phyloP scores from a whole-genome alignment of 148 eudicot genomes.

The Amaranthus hypochondriacus region DNA sequence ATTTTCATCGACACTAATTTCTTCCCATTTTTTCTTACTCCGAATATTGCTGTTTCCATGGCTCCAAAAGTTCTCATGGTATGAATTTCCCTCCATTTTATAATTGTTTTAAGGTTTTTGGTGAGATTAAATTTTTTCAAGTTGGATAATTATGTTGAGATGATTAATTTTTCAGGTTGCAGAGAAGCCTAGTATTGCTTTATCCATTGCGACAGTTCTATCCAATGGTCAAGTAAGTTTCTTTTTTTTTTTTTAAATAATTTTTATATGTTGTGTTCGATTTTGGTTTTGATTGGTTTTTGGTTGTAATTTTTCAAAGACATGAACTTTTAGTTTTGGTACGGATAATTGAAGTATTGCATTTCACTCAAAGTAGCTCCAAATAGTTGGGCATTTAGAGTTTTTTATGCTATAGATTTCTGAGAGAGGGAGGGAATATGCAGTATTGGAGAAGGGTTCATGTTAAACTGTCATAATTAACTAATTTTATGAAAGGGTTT shows the following conservation, averaged over 20 bases:
- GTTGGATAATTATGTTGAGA: not conserved
- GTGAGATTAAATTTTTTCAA: not conserved
- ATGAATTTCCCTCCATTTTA: constrained; percentile 6
- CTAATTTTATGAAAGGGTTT: no score
- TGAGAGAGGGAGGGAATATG: no score
- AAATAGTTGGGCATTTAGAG: no score
- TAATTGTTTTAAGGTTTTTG: not conserved
- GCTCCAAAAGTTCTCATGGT: constrained; percentile 82
- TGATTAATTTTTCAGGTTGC: constrained; percentile 55
- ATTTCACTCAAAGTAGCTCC: no score
- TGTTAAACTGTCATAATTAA: no score
- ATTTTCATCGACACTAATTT: not conserved
- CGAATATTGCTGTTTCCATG: constrained; percentile 24
- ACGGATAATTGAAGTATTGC: no score
- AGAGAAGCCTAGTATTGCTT: constrained; percentile 92
- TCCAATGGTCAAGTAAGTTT: constrained; percentile 64
- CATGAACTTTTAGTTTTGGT: not conserved
- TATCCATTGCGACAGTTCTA: constrained; percentile 73
- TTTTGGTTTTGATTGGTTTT: not conserved
- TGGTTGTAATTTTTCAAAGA: no score
- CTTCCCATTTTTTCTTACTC: not conserved
- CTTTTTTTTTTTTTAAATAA: not conserved
- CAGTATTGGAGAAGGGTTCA: no score
- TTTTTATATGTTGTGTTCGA: not conserved
- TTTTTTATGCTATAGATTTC: no score